A percentile compares a stretch with the other conserved stretches of the same genome.
These are phyloP conservation scores for Amanita muscaria DNA, from an alignment of 768 basidiomycete species.

Conservation along the genomic window DNA sequence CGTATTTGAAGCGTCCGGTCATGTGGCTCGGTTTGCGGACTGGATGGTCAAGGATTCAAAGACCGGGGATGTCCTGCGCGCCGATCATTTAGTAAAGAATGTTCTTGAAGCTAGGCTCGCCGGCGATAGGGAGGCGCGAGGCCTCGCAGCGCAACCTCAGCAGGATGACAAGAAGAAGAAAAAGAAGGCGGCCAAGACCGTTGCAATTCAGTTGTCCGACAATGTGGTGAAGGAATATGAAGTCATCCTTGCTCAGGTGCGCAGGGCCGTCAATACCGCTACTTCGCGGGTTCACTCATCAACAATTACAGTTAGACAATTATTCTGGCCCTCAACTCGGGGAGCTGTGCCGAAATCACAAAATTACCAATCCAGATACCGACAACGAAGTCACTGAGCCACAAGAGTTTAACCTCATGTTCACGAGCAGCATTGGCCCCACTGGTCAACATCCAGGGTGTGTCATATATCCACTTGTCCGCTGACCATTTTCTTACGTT, in stretches of 20 bases:
- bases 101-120: constrained; percentile 87
- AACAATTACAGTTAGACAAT: constrained; percentile 72
- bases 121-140: constrained; percentile 86
- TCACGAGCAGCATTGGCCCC: constrained; percentile 93
- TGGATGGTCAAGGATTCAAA: constrained; percentile 98
- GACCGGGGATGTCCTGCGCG: constrained; percentile 94
- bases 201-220: constrained; percentile 68
- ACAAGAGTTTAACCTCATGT: constrained; percentile 98
- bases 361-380: constrained; percentile 85
- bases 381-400: constrained; percentile 90
- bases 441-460: constrained; percentile 95
- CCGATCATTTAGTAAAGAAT: constrained; percentile 91
- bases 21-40: constrained; percentile 96
- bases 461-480: constrained; percentile 15
- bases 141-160: constrained; percentile 48
- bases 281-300: neutral
- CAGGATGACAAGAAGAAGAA: constrained; percentile 62
- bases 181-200: constrained; percentile 63
- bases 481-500: constrained; percentile 5
- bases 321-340: constrained; percentile 86
- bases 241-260: constrained; percentile 76
- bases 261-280: constrained; percentile 17
- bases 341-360: constrained; percentile 69
- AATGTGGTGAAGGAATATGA: constrained; percentile 72
- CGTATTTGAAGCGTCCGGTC: constrained; percentile 95